Conservation (phyloP, 83 land plant species). For the Picea engelmannii region DNA sequence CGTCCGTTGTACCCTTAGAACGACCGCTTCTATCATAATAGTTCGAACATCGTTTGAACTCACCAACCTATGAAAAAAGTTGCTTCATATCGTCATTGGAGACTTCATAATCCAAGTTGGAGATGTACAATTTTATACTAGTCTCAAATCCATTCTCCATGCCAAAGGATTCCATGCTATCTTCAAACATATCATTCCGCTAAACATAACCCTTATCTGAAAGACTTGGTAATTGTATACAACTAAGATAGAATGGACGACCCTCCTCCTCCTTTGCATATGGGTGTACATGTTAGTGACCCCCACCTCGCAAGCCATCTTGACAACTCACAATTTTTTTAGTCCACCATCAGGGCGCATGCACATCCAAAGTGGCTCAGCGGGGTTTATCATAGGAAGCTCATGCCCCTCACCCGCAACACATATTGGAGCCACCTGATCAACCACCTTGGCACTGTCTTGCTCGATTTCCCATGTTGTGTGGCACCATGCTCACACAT, state of each 20-base stretch:
- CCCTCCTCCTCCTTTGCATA: no score
- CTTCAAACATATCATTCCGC: constrained; percentile 76
- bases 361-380: no score
- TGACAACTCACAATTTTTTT: background rate
- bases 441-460: no score
- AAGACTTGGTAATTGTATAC: constrained; percentile 51
- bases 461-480: no score
- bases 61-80: constrained; percentile 80
- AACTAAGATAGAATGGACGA: constrained; percentile 27
- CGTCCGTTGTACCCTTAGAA: constrained; percentile 80
- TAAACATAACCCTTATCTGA: constrained; percentile 52
- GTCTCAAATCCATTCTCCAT: constrained; percentile 57
- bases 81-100: constrained; percentile 94
- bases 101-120: constrained; percentile 87
- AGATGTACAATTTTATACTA: constrained; percentile 81
- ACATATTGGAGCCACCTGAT: no score
- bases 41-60: constrained; percentile 51
- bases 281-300: no score
- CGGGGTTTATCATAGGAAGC: no score
- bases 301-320: no score
- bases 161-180: constrained; percentile 45
- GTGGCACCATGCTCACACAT: no score
- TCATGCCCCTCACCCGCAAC: no score
- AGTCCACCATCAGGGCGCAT: constrained; percentile 6
- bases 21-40: constrained; percentile 78